Conservation (phyloP, 768 basidiomycete genomes). For the Xerocomellus dryophilus region DNA sequence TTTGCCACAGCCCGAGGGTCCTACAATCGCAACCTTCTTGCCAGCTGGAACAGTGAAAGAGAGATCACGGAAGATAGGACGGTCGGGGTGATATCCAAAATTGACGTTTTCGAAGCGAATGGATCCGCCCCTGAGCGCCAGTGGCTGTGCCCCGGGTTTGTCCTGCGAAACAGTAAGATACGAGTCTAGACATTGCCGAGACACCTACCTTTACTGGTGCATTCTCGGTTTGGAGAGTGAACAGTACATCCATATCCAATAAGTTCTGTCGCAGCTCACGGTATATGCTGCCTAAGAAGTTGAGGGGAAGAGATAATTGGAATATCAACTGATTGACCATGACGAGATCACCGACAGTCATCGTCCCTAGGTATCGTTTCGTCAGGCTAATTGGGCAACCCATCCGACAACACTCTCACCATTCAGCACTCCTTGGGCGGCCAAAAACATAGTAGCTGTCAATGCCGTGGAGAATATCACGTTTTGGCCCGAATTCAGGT, state of each 20-base stretch:
- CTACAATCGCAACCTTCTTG: slow-evolving; percentile 95
- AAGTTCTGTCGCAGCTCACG: slow-evolving; percentile 95
- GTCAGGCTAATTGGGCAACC: not conserved
- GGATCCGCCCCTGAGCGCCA: slow-evolving; percentile 73
- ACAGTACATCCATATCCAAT: slow-evolving; percentile 95
- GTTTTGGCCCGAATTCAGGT: slow-evolving; percentile 94
- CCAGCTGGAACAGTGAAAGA: slow-evolving; percentile 93
- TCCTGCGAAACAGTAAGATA: slow-evolving; percentile 48
- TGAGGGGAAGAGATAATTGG: slow-evolving; percentile 92
- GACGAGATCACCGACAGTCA: slow-evolving; percentile 97
- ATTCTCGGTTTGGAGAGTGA: slow-evolving; percentile 84
- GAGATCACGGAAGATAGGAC: slow-evolving; percentile 86
- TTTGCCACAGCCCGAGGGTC: slow-evolving; percentile 96
- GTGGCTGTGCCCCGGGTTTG: slow-evolving; percentile 59
- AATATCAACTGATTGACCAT: slow-evolving; percentile 99
- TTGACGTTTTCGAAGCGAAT: slow-evolving; percentile 91
- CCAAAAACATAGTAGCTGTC: slow-evolving; percentile 94
- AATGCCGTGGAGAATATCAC: slow-evolving; percentile 93
- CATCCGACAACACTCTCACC: slow-evolving; percentile 42
- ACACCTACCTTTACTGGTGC: slow-evolving; percentile 55
- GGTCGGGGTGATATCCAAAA: slow-evolving; percentile 88
- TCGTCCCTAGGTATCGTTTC: slow-evolving; percentile 59
- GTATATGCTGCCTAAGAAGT: slow-evolving; percentile 96
- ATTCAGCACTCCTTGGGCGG: slow-evolving; percentile 90
- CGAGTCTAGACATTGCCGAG: not conserved